Conservation (phyloP, 1,284 basidiomycete species). For the Rhodotorula sp. region DNA sequence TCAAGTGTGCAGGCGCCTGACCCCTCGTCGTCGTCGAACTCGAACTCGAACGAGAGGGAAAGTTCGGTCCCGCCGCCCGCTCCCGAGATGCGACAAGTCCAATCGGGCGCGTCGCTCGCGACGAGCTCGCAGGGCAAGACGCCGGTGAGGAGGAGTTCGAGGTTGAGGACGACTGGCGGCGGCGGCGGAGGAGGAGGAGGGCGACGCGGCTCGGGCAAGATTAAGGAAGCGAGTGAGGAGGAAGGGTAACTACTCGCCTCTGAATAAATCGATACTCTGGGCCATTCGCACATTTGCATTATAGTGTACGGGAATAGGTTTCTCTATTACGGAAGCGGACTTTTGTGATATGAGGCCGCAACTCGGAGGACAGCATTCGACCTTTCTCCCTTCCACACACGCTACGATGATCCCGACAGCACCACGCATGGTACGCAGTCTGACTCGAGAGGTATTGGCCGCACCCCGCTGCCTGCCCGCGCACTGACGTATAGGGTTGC, state of each 20-base stretch:
- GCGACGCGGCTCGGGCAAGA: constrained; percentile 2
- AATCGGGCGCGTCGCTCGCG: not conserved
- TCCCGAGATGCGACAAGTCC: not conserved
- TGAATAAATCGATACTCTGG: not conserved
- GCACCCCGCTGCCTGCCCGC: not conserved
- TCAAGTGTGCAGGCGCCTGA: not conserved
- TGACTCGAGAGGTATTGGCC: no score
- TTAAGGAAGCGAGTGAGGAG: constrained; percentile 15
- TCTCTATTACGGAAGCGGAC: not conserved
- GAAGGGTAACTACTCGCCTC: not conserved
- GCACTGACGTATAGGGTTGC: not conserved
- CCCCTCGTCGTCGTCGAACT: not conserved
- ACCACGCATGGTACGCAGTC: constrained; percentile 18
- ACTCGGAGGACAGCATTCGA: not conserved
- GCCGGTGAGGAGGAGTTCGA: constrained; percentile 21
- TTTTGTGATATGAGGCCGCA: not conserved
- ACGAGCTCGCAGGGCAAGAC: not conserved
- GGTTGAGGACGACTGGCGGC: constrained; percentile 1
- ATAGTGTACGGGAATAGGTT: no score
- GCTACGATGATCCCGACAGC: constrained; percentile 26
- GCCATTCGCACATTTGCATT: no score
- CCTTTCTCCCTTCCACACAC: not conserved
- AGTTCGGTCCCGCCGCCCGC: not conserved
- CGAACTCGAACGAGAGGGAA: not conserved
- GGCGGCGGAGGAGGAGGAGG: not conserved